These are phyloP conservation scores for Pleurotus tuoliensis DNA, from an alignment of 768 basidiomycete genomes.

Conservation along the genomic window DNA sequence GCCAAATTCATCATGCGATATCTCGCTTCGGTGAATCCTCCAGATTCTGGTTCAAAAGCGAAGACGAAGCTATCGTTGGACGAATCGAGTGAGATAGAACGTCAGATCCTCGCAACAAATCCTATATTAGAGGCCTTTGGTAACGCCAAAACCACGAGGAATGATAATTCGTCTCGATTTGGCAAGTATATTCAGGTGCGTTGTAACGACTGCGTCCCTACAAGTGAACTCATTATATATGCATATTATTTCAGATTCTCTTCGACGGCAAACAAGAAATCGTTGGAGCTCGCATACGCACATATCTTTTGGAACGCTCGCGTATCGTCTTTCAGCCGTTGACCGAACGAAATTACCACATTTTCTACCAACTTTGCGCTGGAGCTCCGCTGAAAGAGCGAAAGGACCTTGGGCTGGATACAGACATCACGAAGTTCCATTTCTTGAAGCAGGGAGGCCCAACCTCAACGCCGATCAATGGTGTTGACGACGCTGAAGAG, in stretches of 20 bases:
- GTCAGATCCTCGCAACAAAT: conserved; percentile 98
- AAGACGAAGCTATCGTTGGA: conserved; percentile 74
- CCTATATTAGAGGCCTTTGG: conserved; percentile 99
- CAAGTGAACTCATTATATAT: conserved; percentile 8
- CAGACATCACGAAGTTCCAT: conserved; percentile 81
- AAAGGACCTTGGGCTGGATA: conserved; percentile 89
- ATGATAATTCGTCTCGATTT: conserved; percentile 98
- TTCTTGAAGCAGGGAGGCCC: conserved; percentile 94
- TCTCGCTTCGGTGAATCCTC: conserved; percentile 94
- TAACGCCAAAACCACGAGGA: conserved; percentile 98
- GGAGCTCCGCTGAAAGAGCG: conserved; percentile 94
- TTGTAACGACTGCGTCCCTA: conserved; percentile 5
- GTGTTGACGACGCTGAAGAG: conserved; percentile 96
- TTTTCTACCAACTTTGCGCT: conserved; percentile 98
- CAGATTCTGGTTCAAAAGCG: conserved; percentile 52
- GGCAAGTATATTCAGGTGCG: conserved; percentile 98
- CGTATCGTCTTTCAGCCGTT: conserved; percentile 96
- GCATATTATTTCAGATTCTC: conserved; percentile 61
- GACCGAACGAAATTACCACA: conserved; percentile 98
- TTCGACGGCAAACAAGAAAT: conserved; percentile 96
- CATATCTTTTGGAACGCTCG: conserved; percentile 95
- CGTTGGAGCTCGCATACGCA: conserved; percentile 97
- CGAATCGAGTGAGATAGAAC: conserved; percentile 92
- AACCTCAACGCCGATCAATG: conserved; percentile 77
- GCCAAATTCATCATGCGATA: conserved; percentile 99